Base-by-base conservation (phyloP, 2,329 filamentous ascomycete genomes). In the Fusarium pseudoanthophilum region DNA sequence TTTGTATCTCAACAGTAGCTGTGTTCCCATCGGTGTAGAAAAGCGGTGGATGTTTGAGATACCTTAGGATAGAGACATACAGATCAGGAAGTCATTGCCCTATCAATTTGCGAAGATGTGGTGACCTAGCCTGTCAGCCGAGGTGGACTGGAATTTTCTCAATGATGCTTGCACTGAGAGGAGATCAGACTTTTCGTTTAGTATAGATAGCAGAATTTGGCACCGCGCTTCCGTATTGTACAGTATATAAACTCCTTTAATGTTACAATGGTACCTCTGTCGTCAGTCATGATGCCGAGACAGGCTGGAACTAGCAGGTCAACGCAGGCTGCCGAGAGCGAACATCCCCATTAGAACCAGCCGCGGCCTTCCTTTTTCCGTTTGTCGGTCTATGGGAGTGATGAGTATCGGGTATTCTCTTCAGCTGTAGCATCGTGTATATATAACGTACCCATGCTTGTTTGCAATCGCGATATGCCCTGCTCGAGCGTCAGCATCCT, bases 401-500 rank as follows among this genome's bases (percentile, higher is more conserved):
- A 37, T 74, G n/a, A 72, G 71, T 32, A 7, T 40, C 3, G 7
- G 24, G 9, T 7, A 13, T 20, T n/a, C 11, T 7, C 15, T 28
- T n/a, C 7, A n/a, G 30, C 14, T 30, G 14, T 7, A 42, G 5
- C 10, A n/a, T 30, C n/a, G 28, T 45, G 32, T 14, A 7, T 9
- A 18, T 28, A 18, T 2, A 46, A 69, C 77, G 30, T 87, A 97
- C 95, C 95, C 95, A 98, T 85, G 92, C 89, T 84, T 97, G 95
- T 83, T 98, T 98, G 84, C 95, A 98, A 72, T 97, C 94, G 67
- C 95, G 90, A 82, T 98, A 98, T 57, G 95, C 95, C 83, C 95
- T 97, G 73, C 63, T 13, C 30, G 24, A 21, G n/a, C 11, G 56
- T 80, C 63, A 81, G 75, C 69, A 45, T 16, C 21, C 15, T 34